phyloP scores from a whole-genome alignment of 805 yeast species.

The Metschnikowia arizonensis region DNA sequence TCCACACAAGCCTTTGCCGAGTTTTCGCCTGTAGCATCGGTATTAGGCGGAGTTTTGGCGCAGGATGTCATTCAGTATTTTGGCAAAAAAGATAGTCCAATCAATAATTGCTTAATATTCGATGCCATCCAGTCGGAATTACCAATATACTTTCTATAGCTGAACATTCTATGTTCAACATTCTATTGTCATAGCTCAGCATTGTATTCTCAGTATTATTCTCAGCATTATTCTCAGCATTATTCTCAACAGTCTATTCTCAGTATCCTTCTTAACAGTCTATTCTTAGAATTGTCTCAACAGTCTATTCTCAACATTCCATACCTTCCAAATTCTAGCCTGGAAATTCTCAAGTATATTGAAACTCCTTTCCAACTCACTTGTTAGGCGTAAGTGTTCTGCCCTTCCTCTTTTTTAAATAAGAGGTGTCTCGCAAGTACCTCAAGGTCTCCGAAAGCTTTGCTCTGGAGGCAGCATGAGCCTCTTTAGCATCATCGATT shows the following conservation, averaged over 20 bases:
- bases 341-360: too few relatives aligned
- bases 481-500: constrained; percentile 23
- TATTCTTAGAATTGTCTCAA: too few relatives aligned
- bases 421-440: constrained; percentile 37
- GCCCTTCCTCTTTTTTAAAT: constrained; percentile 40
- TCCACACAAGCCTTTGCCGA: constrained; percentile 55
- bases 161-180: too few relatives aligned
- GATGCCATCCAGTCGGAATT: constrained; percentile 70
- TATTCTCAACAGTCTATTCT: too few relatives aligned
- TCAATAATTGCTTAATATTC: constrained; percentile 73
- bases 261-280: too few relatives aligned
- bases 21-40: constrained; percentile 78
- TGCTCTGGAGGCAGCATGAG: constrained; percentile 22
- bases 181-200: too few relatives aligned
- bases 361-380: background rate
- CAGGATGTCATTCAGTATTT: constrained; percentile 86
- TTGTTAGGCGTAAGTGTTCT: constrained; percentile 32
- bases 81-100: constrained; percentile 71
- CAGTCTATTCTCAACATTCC: too few relatives aligned
- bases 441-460: constrained; percentile 33
- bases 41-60: constrained; percentile 83
- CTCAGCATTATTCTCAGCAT: too few relatives aligned
- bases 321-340: too few relatives aligned
- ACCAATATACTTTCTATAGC: constrained; percentile 55
- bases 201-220: too few relatives aligned